Base-by-base conservation (phyloP, 768 basidiomycete genomes). In the Mycena haematopus region DNA sequence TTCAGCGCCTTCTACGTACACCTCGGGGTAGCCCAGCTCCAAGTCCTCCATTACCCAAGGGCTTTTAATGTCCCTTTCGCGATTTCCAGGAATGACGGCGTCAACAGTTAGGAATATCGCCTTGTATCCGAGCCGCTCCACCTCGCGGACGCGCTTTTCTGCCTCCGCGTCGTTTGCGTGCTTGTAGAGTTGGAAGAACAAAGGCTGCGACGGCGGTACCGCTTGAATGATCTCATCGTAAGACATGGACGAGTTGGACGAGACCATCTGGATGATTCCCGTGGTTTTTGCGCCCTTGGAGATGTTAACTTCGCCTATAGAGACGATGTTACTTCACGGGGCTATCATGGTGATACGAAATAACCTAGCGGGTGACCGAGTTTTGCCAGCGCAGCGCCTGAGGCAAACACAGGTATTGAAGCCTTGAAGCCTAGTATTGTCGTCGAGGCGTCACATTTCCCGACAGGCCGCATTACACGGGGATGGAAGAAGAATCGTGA, bases 81-180 rank as follows among this genome's bases (percentile, higher is more conserved):
- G 83, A 68, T 94, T 95, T 10, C 92, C 90, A 2, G 89, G 80
- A 42, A 90, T 86, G n/a, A 92, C 80, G 0, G 93, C 91, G 75
- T 98, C 95, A 2, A 96, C 95, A 2, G 95, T 97, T 57, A 98
- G 79, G 73, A 93, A 93, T 61, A 98, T 91, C 0, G 92, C 94
- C 51, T 89, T 93, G 75, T 91, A 96, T 0, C 93, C 93, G 4
- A 92, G 75, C 31, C 74, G 71, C 60, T 90, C 89, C 22, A 93
- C 84, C 52, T 91, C 86, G 49, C 82, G 80, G 17, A 97, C 82
- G 29, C 92, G 84, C 63, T 82, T 80, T 70, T 86, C 87, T 2
- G 93, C 93, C 36, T 82, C 79, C 15, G 75, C 70, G 60, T 92
- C 84, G 69, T 92, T 80, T 46, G 79, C 78, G 76, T 94, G 86